Base-by-base conservation (phyloP, 306 rosid genomes). In the Quercus bicolor region DNA sequence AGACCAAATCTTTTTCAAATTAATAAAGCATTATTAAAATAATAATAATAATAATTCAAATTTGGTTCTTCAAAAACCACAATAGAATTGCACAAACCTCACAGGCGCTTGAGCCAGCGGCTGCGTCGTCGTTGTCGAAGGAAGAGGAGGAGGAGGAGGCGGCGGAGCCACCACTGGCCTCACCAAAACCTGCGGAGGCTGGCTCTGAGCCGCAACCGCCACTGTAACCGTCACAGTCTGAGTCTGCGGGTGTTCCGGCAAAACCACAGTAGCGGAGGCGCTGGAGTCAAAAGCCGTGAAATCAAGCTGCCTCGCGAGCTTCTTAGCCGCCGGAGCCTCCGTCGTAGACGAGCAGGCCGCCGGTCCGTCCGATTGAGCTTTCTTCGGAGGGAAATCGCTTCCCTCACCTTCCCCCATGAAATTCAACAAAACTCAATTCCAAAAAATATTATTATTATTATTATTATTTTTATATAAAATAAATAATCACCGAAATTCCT, bases 281-380 rank as follows among this genome's bases (percentile, higher is more conserved):
- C 90, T 89, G 43, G 86, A 91, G n/a, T 89, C 88, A 48, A 78
- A 83, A 45, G 87, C 93, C 2, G 93, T 90, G 82, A 96, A 96
- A 90, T 93, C 96, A 69, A 96, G 98, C 91, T 96, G 99, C 86
- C 98, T 86, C 68, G 94, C 98, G 10, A 91, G 91, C 86, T 93
- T 96, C 92, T 87, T 96, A 81, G 89, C 85, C 33, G 97, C 87
- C 40, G 97, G 94, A 85, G 78, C 86, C 73, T 93, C 99, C 64
- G 85, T 74, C 69, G 84, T 74, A 61, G 84, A 73, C 68, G 87
- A 74, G 3, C 81, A 45, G 2, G 77, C 75, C 0, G 88, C 62
- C 21, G 69, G 79, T 51, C 79, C 84, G 68, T 88, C 92, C 18
- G 87, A 82, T 78, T 82, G 84, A 55, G 75, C 86, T 83, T 88